Conservation (phyloP, 2,329 filamentous ascomycete species). For the Epichloe brachyelytri region DNA sequence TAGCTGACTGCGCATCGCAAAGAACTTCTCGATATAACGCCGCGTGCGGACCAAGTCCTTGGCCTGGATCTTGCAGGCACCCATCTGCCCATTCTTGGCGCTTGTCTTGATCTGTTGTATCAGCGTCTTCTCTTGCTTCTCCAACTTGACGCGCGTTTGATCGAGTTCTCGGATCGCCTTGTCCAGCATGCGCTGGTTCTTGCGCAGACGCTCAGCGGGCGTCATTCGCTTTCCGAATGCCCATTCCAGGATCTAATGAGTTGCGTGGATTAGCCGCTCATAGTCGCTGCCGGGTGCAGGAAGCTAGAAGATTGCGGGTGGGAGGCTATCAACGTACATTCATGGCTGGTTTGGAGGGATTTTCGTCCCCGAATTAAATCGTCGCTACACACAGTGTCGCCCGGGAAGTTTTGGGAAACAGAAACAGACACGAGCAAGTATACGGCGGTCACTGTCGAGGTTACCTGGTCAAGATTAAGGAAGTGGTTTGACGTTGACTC, state of each 20-base stretch:
- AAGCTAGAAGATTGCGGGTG: neutral
- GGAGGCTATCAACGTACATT: slow-evolving; percentile 33
- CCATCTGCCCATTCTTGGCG: slow-evolving; percentile 95
- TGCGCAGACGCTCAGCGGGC: slow-evolving; percentile 78
- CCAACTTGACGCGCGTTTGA: slow-evolving; percentile 85
- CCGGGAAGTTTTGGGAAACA: neutral
- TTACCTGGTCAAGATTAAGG: slow-evolving; percentile 3
- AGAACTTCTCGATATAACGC: slow-evolving; percentile 95
- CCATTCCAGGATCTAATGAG: slow-evolving; percentile 81
- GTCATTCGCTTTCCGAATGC: slow-evolving; percentile 99
- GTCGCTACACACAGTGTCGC: neutral
- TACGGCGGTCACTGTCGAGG: neutral
- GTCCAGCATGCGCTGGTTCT: slow-evolving; percentile 92
- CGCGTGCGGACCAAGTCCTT: slow-evolving; percentile 92
- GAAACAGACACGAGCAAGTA: neutral
- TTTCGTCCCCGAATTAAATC: neutral
- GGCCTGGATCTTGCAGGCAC: slow-evolving; percentile 95
- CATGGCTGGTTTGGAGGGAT: slow-evolving; percentile 27
- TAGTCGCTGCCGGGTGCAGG: neutral
- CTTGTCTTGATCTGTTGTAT: slow-evolving; percentile 95
- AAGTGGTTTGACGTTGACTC: neutral
- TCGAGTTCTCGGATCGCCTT: slow-evolving; percentile 96
- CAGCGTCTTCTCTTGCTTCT: slow-evolving; percentile 97
- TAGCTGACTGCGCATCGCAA: slow-evolving; percentile 91
- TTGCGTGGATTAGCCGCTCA: slow-evolving; percentile 7